Evolutionary conservation across 2,329 filamentous ascomycete genomes (phyloP).

Genomic region (Apiospora aurea): DNA sequence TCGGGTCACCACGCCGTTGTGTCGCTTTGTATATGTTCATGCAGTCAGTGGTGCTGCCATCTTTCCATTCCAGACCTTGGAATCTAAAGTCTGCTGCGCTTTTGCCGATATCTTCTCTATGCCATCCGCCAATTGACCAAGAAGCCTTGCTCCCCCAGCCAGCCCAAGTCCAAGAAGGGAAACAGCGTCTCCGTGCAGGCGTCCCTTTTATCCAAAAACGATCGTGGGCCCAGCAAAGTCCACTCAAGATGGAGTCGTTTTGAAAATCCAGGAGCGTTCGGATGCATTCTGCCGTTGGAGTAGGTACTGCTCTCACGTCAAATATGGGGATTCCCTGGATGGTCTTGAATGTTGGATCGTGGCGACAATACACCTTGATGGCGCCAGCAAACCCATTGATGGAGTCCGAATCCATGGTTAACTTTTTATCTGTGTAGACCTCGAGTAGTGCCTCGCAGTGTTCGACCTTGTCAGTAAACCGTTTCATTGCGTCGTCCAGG

Average conservation of each 20-base stretch:
- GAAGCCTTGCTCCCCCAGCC: constrained; percentile 3
- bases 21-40: not conserved
- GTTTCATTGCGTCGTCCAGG: not conserved
- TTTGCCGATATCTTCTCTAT: not conserved
- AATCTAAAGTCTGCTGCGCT: not conserved
- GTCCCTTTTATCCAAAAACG: not conserved
- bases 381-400: constrained; percentile 25
- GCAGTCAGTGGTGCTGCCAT: not conserved
- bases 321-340: constrained; percentile 18
- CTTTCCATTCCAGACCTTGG: not conserved
- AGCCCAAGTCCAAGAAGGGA: constrained; percentile 23
- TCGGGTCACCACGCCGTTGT: not conserved
- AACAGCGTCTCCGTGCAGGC: not conserved
- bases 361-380: constrained; percentile 8
- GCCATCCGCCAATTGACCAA: not conserved
- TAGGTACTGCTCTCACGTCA: not conserved
- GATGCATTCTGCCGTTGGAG: not conserved
- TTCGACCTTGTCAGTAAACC: constrained; percentile 3
- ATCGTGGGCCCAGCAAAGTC: not conserved
- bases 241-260: not conserved
- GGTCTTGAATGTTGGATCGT: not conserved
- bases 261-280: not conserved
- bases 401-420: constrained; percentile 16
- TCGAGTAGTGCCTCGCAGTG: constrained; percentile 5
- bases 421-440: constrained; percentile 23